phyloP scores from a whole-genome alignment of 208 protist species.

The Porcisia deanei region DNA sequence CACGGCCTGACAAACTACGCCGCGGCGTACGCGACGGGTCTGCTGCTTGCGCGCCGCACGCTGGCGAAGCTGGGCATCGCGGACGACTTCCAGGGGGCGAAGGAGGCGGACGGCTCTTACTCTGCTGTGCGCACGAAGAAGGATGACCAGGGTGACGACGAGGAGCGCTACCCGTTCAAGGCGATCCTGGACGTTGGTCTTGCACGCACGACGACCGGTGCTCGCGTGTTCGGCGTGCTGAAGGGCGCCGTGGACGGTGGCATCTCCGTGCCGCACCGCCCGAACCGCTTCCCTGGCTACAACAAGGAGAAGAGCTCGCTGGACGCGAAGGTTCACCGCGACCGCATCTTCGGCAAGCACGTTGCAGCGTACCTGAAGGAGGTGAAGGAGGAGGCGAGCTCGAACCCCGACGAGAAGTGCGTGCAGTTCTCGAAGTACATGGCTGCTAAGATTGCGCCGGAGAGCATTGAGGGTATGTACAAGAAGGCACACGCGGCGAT shows the following conservation, averaged over 20 bases:
- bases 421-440: slow-evolving; percentile 97
- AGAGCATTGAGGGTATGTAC: slow-evolving; percentile 96
- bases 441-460: slow-evolving; percentile 86
- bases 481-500: slow-evolving; percentile 94
- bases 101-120: slow-evolving; percentile 89
- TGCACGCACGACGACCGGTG: slow-evolving; percentile 96
- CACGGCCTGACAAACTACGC: slow-evolving; percentile 99
- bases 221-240: slow-evolving; percentile 92
- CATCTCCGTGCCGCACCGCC: slow-evolving; percentile 96
- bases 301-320: slow-evolving; percentile 87
- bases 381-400: slow-evolving; percentile 94
- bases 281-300: slow-evolving; percentile 97
- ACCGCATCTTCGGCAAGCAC: slow-evolving; percentile 98
- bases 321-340: slow-evolving; percentile 92
- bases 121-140: slow-evolving; percentile 75
- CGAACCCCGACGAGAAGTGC: slow-evolving; percentile 90
- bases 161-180: slow-evolving; percentile 95
- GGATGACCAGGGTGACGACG: slow-evolving; percentile 86
- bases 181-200: slow-evolving; percentile 98
- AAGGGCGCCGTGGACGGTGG: slow-evolving; percentile 98
- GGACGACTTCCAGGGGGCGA: slow-evolving; percentile 93
- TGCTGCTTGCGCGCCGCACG: slow-evolving; percentile 97
- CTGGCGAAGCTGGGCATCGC: slow-evolving; percentile 95
- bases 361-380: slow-evolving; percentile 98
- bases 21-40: slow-evolving; percentile 96